These are phyloP conservation scores for Torulaspora maleeae DNA, from an alignment of 805 yeast species.

Conservation along the genomic window DNA sequence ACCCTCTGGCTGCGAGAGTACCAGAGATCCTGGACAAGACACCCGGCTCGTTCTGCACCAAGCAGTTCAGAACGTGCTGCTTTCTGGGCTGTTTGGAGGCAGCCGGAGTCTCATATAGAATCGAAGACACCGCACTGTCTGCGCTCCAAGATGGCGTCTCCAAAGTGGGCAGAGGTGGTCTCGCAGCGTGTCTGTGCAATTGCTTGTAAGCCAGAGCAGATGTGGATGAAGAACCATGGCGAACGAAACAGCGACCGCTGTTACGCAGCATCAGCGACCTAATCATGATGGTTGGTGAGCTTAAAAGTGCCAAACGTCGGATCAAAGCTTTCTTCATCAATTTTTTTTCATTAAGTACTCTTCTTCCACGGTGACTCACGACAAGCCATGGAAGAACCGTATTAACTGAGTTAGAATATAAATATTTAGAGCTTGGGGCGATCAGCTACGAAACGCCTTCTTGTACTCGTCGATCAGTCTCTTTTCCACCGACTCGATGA, in stretches of 20 bases:
- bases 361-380: slow-evolving; percentile 4
- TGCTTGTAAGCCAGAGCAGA: slow-evolving; percentile 94
- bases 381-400: slow-evolving; percentile 1
- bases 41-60: slow-evolving; percentile 98
- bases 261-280: slow-evolving; percentile 19
- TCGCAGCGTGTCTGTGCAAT: slow-evolving; percentile 74
- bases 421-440: slow-evolving; percentile 3
- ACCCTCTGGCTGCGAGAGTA: slow-evolving; percentile 95
- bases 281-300: slow-evolving; percentile 12
- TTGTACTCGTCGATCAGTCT: slow-evolving; percentile 43
- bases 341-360: slow-evolving; percentile 5
- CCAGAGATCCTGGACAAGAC: slow-evolving; percentile 91
- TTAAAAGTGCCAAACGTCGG: neutral
- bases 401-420: slow-evolving; percentile 4
- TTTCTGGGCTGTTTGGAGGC: slow-evolving; percentile 55
- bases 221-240: slow-evolving; percentile 57
- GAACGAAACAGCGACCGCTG: slow-evolving; percentile 16
- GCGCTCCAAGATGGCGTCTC: slow-evolving; percentile 95
- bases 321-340: neutral
- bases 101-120: slow-evolving; percentile 81
- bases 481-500: slow-evolving; percentile 72
- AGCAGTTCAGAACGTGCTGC: slow-evolving; percentile 90
- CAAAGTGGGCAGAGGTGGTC: slow-evolving; percentile 88
- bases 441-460: slow-evolving; percentile 8
- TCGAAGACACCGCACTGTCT: slow-evolving; percentile 93